Evolutionary conservation across 208 protist species (phyloP), one percentile per base, ranked within the genome.

Genomic region (Crithidia thermophila): DNA sequence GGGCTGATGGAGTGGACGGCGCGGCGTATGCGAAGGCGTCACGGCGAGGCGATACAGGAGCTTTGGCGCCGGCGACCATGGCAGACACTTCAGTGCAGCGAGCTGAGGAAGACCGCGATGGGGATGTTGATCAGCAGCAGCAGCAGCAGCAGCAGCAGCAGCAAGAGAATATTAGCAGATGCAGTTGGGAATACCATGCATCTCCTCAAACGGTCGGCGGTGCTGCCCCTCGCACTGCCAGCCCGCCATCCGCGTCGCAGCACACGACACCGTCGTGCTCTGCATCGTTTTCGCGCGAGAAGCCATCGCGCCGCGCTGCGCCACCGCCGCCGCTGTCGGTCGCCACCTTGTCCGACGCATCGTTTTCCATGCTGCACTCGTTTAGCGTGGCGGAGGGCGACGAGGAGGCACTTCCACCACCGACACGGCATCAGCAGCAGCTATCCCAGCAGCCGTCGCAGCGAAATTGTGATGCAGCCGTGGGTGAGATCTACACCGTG

Each of bases 321-420:
- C 65, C 20, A 39, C 67, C 67, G 23, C 67, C 67, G 58, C 67
- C 55, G 39, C 67, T 73, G 18, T 66, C 58, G 23, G 67, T 60
- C 11, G 50, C 50, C 16, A 73, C 50, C 4, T 50, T 73, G 28
- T 73, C 67, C 3, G 67, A 73, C 34, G 56, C 58, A 0, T 66
- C 50, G 18, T 14, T 53, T 3, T 66, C 56, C 4, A 42, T 46
- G 57, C 36, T 61, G 49, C 67, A 25, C 50, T 37, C 58, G 23
- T 23, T 18, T n/a, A 70, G 40, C 55, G 16, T 45, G 30, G 47
- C 21, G 40, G 39, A 50, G 23, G 56, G 18, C 14, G 28, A 52
- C 4, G 14, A 3, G 20, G 30, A 6, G 0, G 9, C 20, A 13
- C 9, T 25, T 21, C 25, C 27, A 23, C 9, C 11, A 43, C 40